Evolutionary conservation across 2,329 filamentous ascomycete genomes (phyloP), one percentile per base, ranked within the genome.

Genomic region (Penicillium sp.): DNA sequence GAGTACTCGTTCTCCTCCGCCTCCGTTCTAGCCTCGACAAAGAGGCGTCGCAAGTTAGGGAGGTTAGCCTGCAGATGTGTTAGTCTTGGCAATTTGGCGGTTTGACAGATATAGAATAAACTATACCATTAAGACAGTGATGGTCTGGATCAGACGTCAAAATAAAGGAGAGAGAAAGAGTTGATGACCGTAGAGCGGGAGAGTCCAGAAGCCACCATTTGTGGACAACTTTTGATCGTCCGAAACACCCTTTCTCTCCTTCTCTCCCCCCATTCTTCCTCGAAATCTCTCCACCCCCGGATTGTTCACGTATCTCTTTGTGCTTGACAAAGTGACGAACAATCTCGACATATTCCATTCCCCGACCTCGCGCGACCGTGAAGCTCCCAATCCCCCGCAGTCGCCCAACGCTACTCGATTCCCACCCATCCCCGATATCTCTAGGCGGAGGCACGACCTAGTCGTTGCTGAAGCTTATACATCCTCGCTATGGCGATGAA

Each of bases 1-100:
- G 94, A 97, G 66, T 97, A 94, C 60, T 92, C 90, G 74, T 94
- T 90, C 76, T 97, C 94, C 75, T 99, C 94, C 54, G 90, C 88
- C 71, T 97, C 93, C 3, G 91, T 93, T 58, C 94, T 85, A 33
- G 93, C 90, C 78, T 97, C 93, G 53, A 97, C 93, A 71, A 99
- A 97, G 59, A 99, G 87, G 15, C 94, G 89, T 50, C 94, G 88
- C n/a, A 99, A 83, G 72, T 99, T 97, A 36, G 94, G 94, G 52
- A 97, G 86, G 73, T 77, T 77, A 15, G 75, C 75, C 75, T 77
- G 49, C 5, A 45, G 29, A 55, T 29, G 38, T n/a, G 43, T 67
- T 41, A 67, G 57, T 17, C 19, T 51, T 57, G 49, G n/a, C 27
- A 52, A 5, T 15, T 6, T 35, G 19, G 6, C 19, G 25, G n/a